phyloP scores from a whole-genome alignment of 305 asterid genomes.

The Fraxinus platypoda region DNA sequence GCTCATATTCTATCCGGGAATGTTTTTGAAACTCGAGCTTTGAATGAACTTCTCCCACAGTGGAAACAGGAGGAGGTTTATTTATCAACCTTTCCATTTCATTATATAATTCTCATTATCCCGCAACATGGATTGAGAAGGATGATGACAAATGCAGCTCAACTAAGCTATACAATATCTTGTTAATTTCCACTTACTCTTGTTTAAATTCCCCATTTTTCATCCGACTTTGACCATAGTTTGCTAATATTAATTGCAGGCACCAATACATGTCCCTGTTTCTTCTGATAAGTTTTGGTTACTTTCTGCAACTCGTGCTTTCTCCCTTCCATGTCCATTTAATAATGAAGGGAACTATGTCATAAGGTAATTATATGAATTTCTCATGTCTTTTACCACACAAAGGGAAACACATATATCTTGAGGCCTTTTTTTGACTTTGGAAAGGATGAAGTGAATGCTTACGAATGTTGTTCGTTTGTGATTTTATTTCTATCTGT shows the following conservation, averaged over 20 bases:
- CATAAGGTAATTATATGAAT: constrained; percentile 59
- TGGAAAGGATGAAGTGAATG: not conserved
- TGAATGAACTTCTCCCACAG: constrained; percentile 89
- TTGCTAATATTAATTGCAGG: constrained; percentile 49
- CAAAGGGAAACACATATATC: not conserved
- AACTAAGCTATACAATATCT: constrained; percentile 5
- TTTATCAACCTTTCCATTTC: constrained; percentile 6
- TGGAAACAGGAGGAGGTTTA: constrained; percentile 89
- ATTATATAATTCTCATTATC: not conserved
- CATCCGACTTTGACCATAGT: not conserved
- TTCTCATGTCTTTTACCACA: constrained; percentile 4
- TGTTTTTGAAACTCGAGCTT: constrained; percentile 91
- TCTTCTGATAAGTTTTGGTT: constrained; percentile 91
- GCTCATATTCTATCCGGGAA: constrained; percentile 96
- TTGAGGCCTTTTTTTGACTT: constrained; percentile 6
- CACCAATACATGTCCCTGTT: constrained; percentile 85
- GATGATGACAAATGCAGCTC: constrained; percentile 4
- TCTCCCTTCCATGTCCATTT: constrained; percentile 84
- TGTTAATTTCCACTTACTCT: not conserved
- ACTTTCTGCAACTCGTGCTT: constrained; percentile 64
- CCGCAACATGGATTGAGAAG: constrained; percentile 6
- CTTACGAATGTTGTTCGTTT: constrained; percentile 3
- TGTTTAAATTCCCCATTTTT: not conserved
- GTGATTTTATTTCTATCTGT: constrained; percentile 10
- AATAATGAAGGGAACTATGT: constrained; percentile 86